Percentiles rank a stretch among this genome's conserved stretches.
Conservation (phyloP, 768 basidiomycete species). For the Leucosporidium scottii region DNA sequence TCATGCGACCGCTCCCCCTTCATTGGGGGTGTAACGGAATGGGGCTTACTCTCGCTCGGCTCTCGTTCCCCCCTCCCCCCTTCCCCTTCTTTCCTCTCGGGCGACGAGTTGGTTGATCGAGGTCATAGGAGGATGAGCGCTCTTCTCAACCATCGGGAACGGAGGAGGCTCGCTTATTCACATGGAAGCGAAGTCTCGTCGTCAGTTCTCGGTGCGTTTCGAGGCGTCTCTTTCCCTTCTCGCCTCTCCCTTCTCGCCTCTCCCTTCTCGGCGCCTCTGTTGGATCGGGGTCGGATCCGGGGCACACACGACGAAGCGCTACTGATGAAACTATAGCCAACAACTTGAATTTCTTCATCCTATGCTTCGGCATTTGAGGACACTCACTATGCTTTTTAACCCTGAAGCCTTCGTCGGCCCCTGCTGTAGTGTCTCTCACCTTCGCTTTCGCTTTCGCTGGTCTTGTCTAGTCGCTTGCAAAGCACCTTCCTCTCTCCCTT, state of each 20-base stretch:
- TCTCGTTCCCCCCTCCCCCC: not conserved
- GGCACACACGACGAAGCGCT: not conserved
- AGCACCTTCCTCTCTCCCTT: no score
- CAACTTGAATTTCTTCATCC: constrained; percentile 24
- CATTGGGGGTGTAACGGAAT: constrained; percentile 23
- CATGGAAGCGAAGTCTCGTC: constrained; percentile 10
- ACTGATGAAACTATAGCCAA: constrained; percentile 19
- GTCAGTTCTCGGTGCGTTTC: no score
- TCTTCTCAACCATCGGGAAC: not conserved
- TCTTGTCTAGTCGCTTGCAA: no score
- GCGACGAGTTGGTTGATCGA: not conserved
- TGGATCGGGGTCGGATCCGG: not conserved
- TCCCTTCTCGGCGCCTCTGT: not conserved
- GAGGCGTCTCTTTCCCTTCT: no score
- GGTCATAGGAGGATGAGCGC: not conserved
- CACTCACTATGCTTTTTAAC: constrained; percentile 24
- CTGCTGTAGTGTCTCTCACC: no score
- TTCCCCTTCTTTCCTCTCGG: not conserved
- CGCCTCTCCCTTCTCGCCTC: not conserved
- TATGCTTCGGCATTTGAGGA: constrained; percentile 1
- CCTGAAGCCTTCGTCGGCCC: constrained; percentile 14
- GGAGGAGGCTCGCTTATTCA: constrained; percentile 4
- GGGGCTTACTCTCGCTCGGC: constrained; percentile 32
- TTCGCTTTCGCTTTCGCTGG: no score
- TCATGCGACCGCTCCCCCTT: constrained; percentile 22